Base-by-base conservation (phyloP, 805 yeast species). In the Candida maesae region DNA sequence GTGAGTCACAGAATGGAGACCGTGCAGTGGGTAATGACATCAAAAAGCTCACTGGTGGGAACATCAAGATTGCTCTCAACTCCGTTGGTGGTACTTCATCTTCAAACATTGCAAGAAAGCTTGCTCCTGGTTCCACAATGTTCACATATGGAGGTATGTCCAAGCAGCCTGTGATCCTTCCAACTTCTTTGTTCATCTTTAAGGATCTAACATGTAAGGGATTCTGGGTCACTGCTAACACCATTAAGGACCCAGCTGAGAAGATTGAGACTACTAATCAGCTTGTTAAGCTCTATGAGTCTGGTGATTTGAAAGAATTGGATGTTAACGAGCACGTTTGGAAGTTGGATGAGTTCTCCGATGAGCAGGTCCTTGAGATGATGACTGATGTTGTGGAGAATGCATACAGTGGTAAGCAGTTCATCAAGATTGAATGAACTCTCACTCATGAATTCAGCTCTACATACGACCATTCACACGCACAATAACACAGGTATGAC, bases 91-190 rank as follows among this genome's bases (percentile, higher is more conserved):
- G 99, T 25, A 75, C 83, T 45, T 82, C 88, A 27, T 77, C 88
- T 16, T 72, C 95, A 0, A 82, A 82, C 31, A 71, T 93, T 52
- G 91, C 95, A 9, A 74, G 96, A 51, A 91, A 89, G 60, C 71
- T 93, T 41, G 79, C 78, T 28, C 65, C 69, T 13, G 78, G 85
- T 52, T 95, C 93, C 2, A 74, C 80, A 35, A 67, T 93, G 70
- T 77, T 89, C 52, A 88, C 98, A 1, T 93, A 93, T 58, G 99
- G 99, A 25, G 98, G 95, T 28, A 93, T 93, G 99, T 87, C 97
- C 3, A 80, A 82, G 71, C 90, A 87, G 65, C 99, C 99, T 2
- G 95, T 93, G 10, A 75, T 78, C n/a, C 64, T 93, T 41, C 96
- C 98, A 29, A 88, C 96, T 1, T 78, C 95, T 0, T 67, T 86